phyloP scores from a whole-genome alignment of 352 stramenopile genomes.

The Phytophthora macrochlamydospora region DNA sequence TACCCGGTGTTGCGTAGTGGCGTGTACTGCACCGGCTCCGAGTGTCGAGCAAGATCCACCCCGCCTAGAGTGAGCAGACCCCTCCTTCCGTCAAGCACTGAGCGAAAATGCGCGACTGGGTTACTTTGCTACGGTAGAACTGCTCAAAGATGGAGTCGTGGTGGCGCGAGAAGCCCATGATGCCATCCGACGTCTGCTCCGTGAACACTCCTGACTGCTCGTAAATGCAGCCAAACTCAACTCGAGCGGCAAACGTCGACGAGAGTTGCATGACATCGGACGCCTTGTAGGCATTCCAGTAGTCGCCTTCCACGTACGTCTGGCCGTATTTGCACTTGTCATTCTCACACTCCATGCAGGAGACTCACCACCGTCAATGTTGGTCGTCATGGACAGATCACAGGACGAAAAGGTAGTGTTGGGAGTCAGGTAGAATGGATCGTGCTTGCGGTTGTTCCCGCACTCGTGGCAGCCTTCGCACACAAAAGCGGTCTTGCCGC shows the following conservation, averaged over 20 bases:
- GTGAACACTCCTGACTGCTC: slow-evolving; percentile 91
- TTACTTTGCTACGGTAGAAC: slow-evolving; percentile 85
- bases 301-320: slow-evolving; percentile 94
- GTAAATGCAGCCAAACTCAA: slow-evolving; percentile 96
- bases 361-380: slow-evolving; percentile 22
- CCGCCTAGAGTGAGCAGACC: slow-evolving; percentile 94
- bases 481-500: slow-evolving; percentile 95
- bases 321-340: slow-evolving; percentile 91
- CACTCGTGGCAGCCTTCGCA: slow-evolving; percentile 91
- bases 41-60: slow-evolving; percentile 71
- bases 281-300: slow-evolving; percentile 92
- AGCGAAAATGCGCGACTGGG: slow-evolving; percentile 89
- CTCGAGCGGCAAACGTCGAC: slow-evolving; percentile 35
- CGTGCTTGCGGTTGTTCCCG: slow-evolving; percentile 85
- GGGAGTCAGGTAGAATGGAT: slow-evolving; percentile 60
- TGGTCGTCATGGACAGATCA: slow-evolving; percentile 32
- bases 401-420: slow-evolving; percentile 59
- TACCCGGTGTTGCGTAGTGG: slow-evolving; percentile 74
- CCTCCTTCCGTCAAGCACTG: slow-evolving; percentile 90
- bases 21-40: slow-evolving; percentile 86
- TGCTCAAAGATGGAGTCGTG: slow-evolving; percentile 92
- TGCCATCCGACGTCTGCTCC: slow-evolving; percentile 94
- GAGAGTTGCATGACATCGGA: slow-evolving; percentile 72
- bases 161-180: slow-evolving; percentile 95
- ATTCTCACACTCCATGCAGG: slow-evolving; percentile 43